Base-by-base conservation (phyloP, 768 basidiomycete genomes). In the Auricularia sp. region DNA sequence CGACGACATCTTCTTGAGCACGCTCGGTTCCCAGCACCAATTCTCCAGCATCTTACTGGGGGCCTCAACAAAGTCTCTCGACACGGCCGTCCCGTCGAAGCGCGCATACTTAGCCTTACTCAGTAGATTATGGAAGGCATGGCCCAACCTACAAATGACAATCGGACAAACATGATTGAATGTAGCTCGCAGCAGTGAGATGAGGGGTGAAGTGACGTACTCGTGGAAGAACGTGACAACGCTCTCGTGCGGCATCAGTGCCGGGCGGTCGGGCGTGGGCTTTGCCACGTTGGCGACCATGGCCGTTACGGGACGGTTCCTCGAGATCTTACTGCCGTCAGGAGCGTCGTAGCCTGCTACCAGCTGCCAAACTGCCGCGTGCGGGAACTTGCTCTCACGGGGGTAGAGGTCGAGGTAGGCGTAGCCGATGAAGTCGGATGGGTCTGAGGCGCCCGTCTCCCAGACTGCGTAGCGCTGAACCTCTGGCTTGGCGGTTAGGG, bases 251-350 rank as follows among this genome's bases (percentile, higher is more conserved):
- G 83, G 78, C 90, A 95, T 90, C 42, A 93, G 77, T n/a, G 90
- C 91, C 1, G 91, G 91, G 65, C 87, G 86, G 6, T 87, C 84
- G 1, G 86, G 83, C 1, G 90, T 92, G 2, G 90, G 81, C 72
- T 94, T 95, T 3, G 92, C 90, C 11, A 95, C 82, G 73, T 94
- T 94, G 47, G 93, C 92, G 8, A 94, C 93, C 92, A 94, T 94
- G 3, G 88, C 88, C 1, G 87, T 75, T 62, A 91, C 47, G 2
- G 92, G 92, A 73, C 91, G 92, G 71, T 79, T 80, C 35, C 89
- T 82, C 47, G 47, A 29, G 2, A 29, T 29, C 29, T 29, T 29
- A 29, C 29, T 35, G 54, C 85, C 86, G 64, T 83, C 75, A 0
- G 81, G 66, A n/a, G 63, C 65, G 54, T 82, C 78, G 71, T 86